Evolutionary conservation across 1,284 basidiomycete species (phyloP).

Genomic region (Flammula alnicola): DNA sequence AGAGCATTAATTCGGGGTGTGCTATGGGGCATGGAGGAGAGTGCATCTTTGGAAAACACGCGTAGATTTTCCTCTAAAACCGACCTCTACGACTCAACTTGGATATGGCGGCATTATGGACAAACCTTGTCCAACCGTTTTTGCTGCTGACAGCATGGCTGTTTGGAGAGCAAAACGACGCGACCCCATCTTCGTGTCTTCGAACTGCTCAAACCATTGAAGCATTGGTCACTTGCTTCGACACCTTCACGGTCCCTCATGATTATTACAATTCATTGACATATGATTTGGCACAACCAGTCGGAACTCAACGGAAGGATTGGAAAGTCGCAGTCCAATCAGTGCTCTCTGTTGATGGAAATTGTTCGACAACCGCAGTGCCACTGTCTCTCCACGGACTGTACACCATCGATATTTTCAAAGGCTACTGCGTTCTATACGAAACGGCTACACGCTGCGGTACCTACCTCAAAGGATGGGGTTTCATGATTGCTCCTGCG

Average conservation of each 20-base stretch:
- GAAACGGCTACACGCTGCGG: slow-evolving; percentile 31
- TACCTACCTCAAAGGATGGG: slow-evolving; percentile 47
- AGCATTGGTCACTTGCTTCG: slow-evolving; percentile 28
- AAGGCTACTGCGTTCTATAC: slow-evolving; percentile 42
- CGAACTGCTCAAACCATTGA: slow-evolving; percentile 5
- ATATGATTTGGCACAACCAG: slow-evolving; percentile 43
- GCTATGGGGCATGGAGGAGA: no score
- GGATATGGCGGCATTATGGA: no score
- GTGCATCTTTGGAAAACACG: no score
- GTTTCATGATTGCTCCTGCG: slow-evolving; percentile 40
- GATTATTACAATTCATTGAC: slow-evolving; percentile 35
- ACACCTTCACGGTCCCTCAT: slow-evolving; percentile 37
- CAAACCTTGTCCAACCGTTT: no score
- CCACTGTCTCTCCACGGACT: slow-evolving; percentile 32
- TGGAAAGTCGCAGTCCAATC: slow-evolving; percentile 35
- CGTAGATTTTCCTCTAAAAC: no score
- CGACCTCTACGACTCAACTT: no score
- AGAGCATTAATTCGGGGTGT: no score
- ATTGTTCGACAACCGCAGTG: slow-evolving; percentile 35
- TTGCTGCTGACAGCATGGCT: no score
- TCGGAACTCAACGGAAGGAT: slow-evolving; percentile 29
- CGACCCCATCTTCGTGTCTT: slow-evolving; percentile 12
- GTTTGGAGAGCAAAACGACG: not conserved
- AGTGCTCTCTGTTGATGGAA: slow-evolving; percentile 37
- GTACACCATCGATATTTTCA: slow-evolving; percentile 33